Conservation (phyloP, 345 rosid genomes). For the Diplotaxis tenuifolia region DNA sequence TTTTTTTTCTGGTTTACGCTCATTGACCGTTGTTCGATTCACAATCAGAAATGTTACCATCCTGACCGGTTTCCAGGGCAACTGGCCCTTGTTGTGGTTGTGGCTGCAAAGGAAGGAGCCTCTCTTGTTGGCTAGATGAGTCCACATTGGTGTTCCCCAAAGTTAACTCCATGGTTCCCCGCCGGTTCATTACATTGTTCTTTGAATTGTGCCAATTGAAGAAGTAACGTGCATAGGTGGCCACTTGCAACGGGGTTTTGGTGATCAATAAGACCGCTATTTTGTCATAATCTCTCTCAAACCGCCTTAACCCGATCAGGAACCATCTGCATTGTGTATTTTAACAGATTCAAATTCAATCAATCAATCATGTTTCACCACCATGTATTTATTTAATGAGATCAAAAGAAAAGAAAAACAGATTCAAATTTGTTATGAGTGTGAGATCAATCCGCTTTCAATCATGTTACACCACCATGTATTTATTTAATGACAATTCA, state of each 20-base stretch:
- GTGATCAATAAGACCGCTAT: constrained; percentile 1
- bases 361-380: no score
- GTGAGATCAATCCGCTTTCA: not conserved
- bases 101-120: not conserved
- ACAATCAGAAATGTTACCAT: not conserved
- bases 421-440: not conserved
- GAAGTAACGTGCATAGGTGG: not conserved
- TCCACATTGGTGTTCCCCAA: not conserved
- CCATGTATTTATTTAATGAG: no score
- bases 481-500: no score
- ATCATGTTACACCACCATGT: no score
- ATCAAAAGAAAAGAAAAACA: no score
- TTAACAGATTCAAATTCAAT: no score
- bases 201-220: not conserved
- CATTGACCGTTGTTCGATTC: not conserved
- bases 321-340: constrained; percentile 33
- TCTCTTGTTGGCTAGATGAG: not conserved
- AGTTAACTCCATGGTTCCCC: not conserved
- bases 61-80: not conserved
- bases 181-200: not conserved
- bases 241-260: not conserved
- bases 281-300: not conserved
- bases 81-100: not conserved
- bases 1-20: not conserved
- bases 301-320: constrained; percentile 20